These are phyloP conservation scores for Proliferodiscus dingleyae DNA, from an alignment of 2,329 filamentous ascomycete genomes.

Conservation along the genomic window DNA sequence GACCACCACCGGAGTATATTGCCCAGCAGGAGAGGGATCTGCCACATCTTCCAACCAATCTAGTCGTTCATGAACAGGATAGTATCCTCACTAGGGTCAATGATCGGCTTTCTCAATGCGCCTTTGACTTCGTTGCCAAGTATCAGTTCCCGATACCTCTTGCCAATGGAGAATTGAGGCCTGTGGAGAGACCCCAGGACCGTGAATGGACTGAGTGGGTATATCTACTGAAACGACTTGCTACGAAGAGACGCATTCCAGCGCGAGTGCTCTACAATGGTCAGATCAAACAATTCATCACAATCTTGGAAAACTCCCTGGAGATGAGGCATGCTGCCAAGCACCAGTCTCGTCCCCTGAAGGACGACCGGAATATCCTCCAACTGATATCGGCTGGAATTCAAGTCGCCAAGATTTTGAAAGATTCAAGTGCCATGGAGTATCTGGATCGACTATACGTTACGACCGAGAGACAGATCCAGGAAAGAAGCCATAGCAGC, in stretches of 20 bases:
- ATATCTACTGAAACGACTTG: constrained; percentile 77
- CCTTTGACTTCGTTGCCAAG: constrained; percentile 85
- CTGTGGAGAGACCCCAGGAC: constrained; percentile 68
- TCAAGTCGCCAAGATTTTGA: constrained; percentile 82
- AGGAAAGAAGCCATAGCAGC: constrained; percentile 49
- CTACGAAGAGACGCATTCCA: constrained; percentile 80
- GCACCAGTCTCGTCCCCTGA: constrained; percentile 75
- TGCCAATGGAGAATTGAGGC: constrained; percentile 66
- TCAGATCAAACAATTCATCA: constrained; percentile 88
- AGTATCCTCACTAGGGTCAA: constrained; percentile 75
- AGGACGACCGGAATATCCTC: constrained; percentile 84
- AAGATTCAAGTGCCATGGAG: constrained; percentile 78
- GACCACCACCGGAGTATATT: constrained; percentile 65
- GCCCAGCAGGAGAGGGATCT: constrained; percentile 75
- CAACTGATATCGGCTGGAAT: constrained; percentile 83
- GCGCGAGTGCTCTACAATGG: constrained; percentile 80
- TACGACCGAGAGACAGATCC: constrained; percentile 73
- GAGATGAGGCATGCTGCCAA: constrained; percentile 84
- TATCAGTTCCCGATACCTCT: constrained; percentile 87
- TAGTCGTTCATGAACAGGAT: constrained; percentile 81
- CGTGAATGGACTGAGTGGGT: constrained; percentile 92
- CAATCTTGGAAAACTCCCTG: constrained; percentile 80
- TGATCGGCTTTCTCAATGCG: constrained; percentile 77
- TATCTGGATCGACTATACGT: constrained; percentile 76
- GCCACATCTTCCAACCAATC: constrained; percentile 75